Conservation (phyloP, 1,139 yeast species). For the Saccharomyces uvarum region DNA sequence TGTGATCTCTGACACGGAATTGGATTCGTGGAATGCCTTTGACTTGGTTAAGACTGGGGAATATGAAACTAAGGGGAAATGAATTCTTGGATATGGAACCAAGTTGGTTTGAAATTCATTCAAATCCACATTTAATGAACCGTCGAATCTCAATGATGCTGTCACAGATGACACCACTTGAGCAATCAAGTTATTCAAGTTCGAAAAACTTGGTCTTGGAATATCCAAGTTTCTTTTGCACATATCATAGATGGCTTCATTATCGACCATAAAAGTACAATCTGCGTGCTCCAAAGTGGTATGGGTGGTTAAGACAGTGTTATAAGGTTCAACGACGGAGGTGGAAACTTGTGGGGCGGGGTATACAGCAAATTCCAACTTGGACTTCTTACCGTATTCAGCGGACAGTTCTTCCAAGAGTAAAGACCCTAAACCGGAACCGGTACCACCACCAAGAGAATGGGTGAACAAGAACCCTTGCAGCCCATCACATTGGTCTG, state of each 20-base stretch:
- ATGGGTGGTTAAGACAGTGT: constrained; percentile 92
- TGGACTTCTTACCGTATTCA: constrained; percentile 93
- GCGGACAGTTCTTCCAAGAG: constrained; percentile 85
- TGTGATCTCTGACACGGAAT: constrained; percentile 88
- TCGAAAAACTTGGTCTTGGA: constrained; percentile 78
- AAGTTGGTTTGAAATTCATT: constrained; percentile 96
- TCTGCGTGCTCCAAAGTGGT: constrained; percentile 96
- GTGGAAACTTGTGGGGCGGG: constrained; percentile 97
- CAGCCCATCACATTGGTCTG: constrained; percentile 95
- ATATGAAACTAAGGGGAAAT: constrained; percentile 96
- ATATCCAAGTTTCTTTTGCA: constrained; percentile 92
- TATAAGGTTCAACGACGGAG: constrained; percentile 95
- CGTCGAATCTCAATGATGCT: constrained; percentile 96
- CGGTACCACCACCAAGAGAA: constrained; percentile 99
- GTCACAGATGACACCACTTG: constrained; percentile 97
- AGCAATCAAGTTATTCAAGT: constrained; percentile 87
- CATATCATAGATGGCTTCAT: constrained; percentile 97
- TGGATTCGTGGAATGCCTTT: constrained; percentile 87
- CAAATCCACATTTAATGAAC: constrained; percentile 91
- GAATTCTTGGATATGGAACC: constrained; percentile 98
- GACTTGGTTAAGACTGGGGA: constrained; percentile 91
- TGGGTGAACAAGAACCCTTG: constrained; percentile 97
- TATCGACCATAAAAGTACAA: constrained; percentile 98
- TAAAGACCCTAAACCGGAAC: constrained; percentile 94
- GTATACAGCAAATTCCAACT: constrained; percentile 93